Percentiles rank a stretch among this genome's conserved stretches.
Conservation (phyloP, 31 red algal genomes). For the Endocladia muricata region DNA sequence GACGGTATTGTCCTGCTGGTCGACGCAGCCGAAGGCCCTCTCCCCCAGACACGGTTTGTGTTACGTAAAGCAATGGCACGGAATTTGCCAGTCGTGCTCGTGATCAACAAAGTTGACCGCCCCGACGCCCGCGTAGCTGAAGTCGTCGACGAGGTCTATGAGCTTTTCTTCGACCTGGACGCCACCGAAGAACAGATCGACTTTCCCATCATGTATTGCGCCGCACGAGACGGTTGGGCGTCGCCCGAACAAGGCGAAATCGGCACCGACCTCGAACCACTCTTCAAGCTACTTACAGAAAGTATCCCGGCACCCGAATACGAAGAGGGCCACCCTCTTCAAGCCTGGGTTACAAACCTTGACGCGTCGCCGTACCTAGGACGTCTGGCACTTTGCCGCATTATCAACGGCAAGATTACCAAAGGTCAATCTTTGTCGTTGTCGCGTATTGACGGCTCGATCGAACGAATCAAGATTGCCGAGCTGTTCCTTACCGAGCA, state of each 20-base stretch:
- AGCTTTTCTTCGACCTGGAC: slow-evolving; percentile 42
- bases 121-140: slow-evolving; percentile 29
- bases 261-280: slow-evolving; percentile 11
- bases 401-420: slow-evolving; percentile 33
- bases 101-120: slow-evolving; percentile 65
- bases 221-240: slow-evolving; percentile 34
- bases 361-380: slow-evolving; percentile 61
- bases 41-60: slow-evolving; percentile 66
- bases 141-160: slow-evolving; percentile 36
- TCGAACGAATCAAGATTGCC: slow-evolving; percentile 5
- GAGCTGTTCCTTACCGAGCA: slow-evolving; percentile 63
- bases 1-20: slow-evolving; percentile 65
- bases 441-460: slow-evolving; percentile 1
- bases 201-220: slow-evolving; percentile 46
- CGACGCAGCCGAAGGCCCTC: slow-evolving; percentile 61
- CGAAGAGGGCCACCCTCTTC: slow-evolving; percentile 23
- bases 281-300: slow-evolving; percentile 40
- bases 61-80: slow-evolving; percentile 45
- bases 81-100: slow-evolving; percentile 12
- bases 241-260: slow-evolving; percentile 25
- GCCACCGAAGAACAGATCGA: slow-evolving; percentile 66
- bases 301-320: slow-evolving; percentile 33
- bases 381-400: slow-evolving; percentile 47
- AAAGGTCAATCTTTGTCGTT: slow-evolving; percentile 5
- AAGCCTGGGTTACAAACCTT: slow-evolving; percentile 46